Evolutionary conservation across 2,329 filamentous ascomycete species (phyloP), one percentile per base, ranked within the genome.

Genomic region (Colletotrichum liaoningense): DNA sequence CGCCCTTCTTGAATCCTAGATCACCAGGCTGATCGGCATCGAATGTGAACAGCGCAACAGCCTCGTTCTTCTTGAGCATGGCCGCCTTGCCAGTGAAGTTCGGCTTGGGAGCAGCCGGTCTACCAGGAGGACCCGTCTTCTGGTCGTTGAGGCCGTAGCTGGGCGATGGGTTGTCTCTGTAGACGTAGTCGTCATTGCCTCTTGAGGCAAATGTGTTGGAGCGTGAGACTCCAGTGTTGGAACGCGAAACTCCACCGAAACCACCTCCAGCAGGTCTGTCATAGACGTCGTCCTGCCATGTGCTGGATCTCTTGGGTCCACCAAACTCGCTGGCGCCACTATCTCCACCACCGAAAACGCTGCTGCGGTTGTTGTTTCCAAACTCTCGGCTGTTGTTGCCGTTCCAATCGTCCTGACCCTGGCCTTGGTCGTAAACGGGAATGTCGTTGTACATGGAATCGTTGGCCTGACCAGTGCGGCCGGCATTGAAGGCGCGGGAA

Each of bases 11-110:
- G 42, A 99, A 99, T 0, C 93, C 94, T 69, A 98, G 82, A 81
- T 99, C 96, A 5, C 96, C 96, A 0, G 95, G 92, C 82, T 98
- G 95, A 79, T 98, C 96, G 0, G 95, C 93, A 75, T 98, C 96
- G 80, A 99, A 99, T 2, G 94, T 98, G 83, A 94, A 98, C 75
- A 98, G 87, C 2, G 97, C 97, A 24, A 98, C 88, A 0, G 95
- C 97, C 83, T 98, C 94, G 77, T 98, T 95, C 77, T 89, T 88
- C 80, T 88, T 89, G 73, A 92, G 79, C 73, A 86, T 74, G 0
- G 86, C 86, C 62, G 89, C 85, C 82, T 91, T 91, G 77, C 86
- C 87, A 14, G 84, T 86, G 79, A 98, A 97, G 65, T 94, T 91
- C 0, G 96, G 97, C 83, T 98, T 98, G 1, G 96, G 95, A 6